Base-by-base conservation (phyloP, 1,139 yeast species). In the Zhuliangozyma blackwelliae region DNA sequence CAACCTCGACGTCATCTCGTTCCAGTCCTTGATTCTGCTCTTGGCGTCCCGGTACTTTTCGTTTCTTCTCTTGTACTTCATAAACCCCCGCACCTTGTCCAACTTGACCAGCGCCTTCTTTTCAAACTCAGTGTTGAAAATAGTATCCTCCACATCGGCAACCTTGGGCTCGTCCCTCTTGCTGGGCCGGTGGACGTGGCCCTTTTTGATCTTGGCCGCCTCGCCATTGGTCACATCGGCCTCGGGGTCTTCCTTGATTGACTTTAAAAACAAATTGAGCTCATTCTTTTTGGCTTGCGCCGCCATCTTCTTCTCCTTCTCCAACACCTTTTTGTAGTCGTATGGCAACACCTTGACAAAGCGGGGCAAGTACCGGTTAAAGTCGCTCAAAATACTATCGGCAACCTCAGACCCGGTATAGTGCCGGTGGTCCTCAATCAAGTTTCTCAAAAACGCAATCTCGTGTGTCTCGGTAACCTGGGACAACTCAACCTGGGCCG, bases 361-460 rank as follows among this genome's bases (percentile, higher is more conserved):
- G 47, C 92, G 78, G 36, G 92, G 89, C 57, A 92, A 71, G 59
- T 85, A 77, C 54, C 95, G 77, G 73, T 89, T 87, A 74, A 92
- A 92, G 63, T 89, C 90, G 46, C 68, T 73, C 69, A 92, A 75
- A 45, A 92, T 76, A 44, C 85, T 77, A 50, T 80, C 86, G 35
- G 97, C 97, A 46, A 92, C 77, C 57, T 84, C 94, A 26, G 97
- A 92, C 27, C 82, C 86, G 40, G 97, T 92, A 77, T 85, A 89
- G 59, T 89, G 96, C 53, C 90, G 82, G 61, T 92, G 97, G 54
- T 92, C 96, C 64, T 92, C 97, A 53, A 92, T 80, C 58, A 92
- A 74, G 27, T 95, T 95, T 59, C 96, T 83, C 54, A 92, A 79
- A 65, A 88, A 89, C 1, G 97, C 97, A 65, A 90, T 85, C 65